Conservation (phyloP, 345 rosid genomes). For the Gossypium thurberi region DNA sequence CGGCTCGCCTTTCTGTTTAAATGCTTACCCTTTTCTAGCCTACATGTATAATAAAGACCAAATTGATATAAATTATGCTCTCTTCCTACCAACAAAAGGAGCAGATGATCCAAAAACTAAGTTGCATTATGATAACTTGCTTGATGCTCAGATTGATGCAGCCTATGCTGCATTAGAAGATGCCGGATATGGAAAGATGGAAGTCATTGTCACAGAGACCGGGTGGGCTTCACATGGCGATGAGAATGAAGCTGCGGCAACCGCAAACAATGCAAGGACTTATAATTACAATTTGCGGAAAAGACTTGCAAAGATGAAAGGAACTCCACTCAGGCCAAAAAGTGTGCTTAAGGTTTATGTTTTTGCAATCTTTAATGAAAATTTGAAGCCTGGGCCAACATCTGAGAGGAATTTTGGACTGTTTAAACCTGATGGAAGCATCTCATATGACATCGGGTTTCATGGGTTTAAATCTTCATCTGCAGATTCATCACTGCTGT, state of each 20-base stretch:
- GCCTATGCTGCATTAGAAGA: constrained; percentile 79
- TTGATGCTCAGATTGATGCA: constrained; percentile 98
- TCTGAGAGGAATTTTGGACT: constrained; percentile 92
- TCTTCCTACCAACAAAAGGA: constrained; percentile 69
- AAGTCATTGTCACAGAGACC: constrained; percentile 85
- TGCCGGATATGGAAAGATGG: constrained; percentile 79
- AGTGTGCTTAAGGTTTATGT: constrained; percentile 62
- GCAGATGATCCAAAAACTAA: constrained; percentile 59
- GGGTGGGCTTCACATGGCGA: constrained; percentile 98
- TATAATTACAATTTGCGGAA: constrained; percentile 86
- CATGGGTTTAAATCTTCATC: constrained; percentile 69
- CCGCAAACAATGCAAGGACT: constrained; percentile 68
- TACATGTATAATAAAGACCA: constrained; percentile 50
- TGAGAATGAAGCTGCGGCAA: constrained; percentile 78
- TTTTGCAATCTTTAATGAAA: constrained; percentile 86
- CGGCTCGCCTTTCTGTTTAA: constrained; percentile 89
- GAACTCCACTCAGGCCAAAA: constrained; percentile 88
- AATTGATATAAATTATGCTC: constrained; percentile 92
- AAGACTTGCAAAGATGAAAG: constrained; percentile 90
- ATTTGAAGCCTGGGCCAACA: constrained; percentile 67
- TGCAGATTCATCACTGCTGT: constrained; percentile 31
- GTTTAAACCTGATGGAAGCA: constrained; percentile 87
- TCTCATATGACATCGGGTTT: constrained; percentile 78
- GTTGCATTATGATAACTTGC: constrained; percentile 89
- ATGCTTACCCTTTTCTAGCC: constrained; percentile 89